Evolutionary conservation across 2,329 filamentous ascomycete species (phyloP).

Genomic region (Aureobasidium sp.): DNA sequence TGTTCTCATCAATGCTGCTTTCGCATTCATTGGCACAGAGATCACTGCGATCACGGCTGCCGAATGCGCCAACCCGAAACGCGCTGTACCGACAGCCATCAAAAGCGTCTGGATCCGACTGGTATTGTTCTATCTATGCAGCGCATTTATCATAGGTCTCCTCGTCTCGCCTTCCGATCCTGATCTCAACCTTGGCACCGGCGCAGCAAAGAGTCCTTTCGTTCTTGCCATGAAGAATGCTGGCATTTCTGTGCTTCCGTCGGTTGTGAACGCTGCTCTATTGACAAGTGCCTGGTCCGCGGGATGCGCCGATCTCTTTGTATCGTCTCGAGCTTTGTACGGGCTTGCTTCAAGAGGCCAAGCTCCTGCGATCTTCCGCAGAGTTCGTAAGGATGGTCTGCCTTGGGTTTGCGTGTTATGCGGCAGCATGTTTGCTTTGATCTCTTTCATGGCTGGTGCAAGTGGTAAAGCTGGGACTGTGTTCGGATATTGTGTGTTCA

Average conservation of each 20-base stretch:
- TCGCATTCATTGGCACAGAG: constrained; percentile 57
- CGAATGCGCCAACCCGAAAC: constrained; percentile 41
- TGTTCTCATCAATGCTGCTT: constrained; percentile 56
- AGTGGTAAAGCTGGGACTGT: neutral
- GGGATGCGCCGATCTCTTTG: constrained; percentile 54
- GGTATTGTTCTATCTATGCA: constrained; percentile 32
- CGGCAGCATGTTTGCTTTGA: neutral
- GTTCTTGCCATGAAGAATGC: constrained; percentile 62
- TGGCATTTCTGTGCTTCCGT: constrained; percentile 56
- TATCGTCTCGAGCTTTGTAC: constrained; percentile 43
- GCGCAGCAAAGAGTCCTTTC: constrained; percentile 39
- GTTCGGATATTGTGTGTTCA: neutral
- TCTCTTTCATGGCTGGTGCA: neutral
- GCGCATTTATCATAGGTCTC: neutral
- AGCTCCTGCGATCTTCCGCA: constrained; percentile 42
- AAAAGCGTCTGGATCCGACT: constrained; percentile 12
- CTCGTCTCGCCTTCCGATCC: constrained; percentile 5
- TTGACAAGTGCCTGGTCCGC: constrained; percentile 62
- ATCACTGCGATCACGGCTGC: constrained; percentile 50
- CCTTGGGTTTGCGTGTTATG: neutral
- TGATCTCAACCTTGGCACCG: neutral
- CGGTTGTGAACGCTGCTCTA: constrained; percentile 66
- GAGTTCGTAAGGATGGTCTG: constrained; percentile 13
- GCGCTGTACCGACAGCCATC: constrained; percentile 21
- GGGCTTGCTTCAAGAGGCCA: constrained; percentile 39